These are phyloP conservation scores for Populus deltoides DNA, from an alignment of 345 rosid species.

Conservation along the genomic window DNA sequence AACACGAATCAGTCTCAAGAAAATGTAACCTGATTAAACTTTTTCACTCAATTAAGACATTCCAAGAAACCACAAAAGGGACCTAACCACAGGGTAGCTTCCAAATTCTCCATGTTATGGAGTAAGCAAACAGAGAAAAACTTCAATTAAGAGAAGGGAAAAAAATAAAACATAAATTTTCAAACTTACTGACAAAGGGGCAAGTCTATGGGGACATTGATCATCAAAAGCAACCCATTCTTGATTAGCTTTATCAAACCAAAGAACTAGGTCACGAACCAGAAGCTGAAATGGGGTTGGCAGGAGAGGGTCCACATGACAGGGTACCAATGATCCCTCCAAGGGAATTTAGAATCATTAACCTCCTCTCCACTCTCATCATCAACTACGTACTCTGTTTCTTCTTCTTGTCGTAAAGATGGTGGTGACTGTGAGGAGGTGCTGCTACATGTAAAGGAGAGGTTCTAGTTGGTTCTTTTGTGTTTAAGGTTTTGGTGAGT, in stretches of 20 bases:
- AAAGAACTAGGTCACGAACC: slow-evolving; percentile 87
- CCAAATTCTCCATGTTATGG: background rate
- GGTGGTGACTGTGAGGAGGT: slow-evolving; percentile 37
- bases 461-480: background rate
- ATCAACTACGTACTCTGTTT: slow-evolving; percentile 32
- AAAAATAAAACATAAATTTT: background rate
- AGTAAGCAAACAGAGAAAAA: background rate
- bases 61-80: background rate
- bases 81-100: background rate
- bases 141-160: background rate
- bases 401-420: slow-evolving; percentile 31
- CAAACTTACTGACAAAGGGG: slow-evolving; percentile 79
- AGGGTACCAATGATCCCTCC: slow-evolving; percentile 99
- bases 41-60: background rate
- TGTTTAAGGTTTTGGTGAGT: slow-evolving; percentile 19
- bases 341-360: slow-evolving; percentile 56
- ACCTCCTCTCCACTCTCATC: slow-evolving; percentile 56
- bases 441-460: slow-evolving; percentile 56
- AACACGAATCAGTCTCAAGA: background rate
- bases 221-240: slow-evolving; percentile 95
- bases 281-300: slow-evolving; percentile 94
- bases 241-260: slow-evolving; percentile 62
- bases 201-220: slow-evolving; percentile 89
- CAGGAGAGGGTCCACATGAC: slow-evolving; percentile 70
- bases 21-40: background rate